A percentile compares a stretch with the other conserved stretches of the same genome.
These are phyloP conservation scores for Mycena maculata DNA, from an alignment of 768 basidiomycete genomes.

Conservation along the genomic window DNA sequence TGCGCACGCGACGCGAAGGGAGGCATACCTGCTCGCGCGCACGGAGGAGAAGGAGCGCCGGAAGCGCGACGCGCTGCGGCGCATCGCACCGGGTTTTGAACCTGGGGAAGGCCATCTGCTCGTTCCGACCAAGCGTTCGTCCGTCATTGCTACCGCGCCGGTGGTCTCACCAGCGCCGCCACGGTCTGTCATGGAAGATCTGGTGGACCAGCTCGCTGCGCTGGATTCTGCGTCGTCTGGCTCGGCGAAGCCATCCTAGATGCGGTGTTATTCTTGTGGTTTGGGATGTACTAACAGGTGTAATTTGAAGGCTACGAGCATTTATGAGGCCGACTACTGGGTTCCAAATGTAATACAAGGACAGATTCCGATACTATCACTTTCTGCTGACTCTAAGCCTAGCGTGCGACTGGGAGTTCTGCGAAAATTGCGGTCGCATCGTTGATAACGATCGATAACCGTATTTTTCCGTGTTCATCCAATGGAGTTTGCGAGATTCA, in stretches of 20 bases:
- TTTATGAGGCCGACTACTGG: background rate
- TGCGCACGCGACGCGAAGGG: slow-evolving; percentile 72
- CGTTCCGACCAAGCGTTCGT: slow-evolving; percentile 58
- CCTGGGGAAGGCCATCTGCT: slow-evolving; percentile 66
- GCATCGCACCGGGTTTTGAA: slow-evolving; percentile 89
- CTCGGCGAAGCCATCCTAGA: slow-evolving; percentile 6
- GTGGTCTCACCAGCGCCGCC: slow-evolving; percentile 34
- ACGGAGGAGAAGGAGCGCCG: slow-evolving; percentile 81
- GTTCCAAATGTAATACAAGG: background rate
- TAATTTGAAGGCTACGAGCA: slow-evolving; percentile 1
- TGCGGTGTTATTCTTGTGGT: background rate
- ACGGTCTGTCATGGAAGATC: slow-evolving; percentile 80
- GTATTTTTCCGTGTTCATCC: too few species aligned
- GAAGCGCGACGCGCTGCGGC: slow-evolving; percentile 74
- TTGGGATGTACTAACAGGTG: slow-evolving; percentile 19
- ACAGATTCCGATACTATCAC: too few species aligned
- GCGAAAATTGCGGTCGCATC: too few species aligned
- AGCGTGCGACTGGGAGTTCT: too few species aligned
- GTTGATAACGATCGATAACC: too few species aligned
- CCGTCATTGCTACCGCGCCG: slow-evolving; percentile 36
- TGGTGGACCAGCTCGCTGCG: slow-evolving; percentile 84
- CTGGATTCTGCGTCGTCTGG: slow-evolving; percentile 57
- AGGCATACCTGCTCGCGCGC: slow-evolving; percentile 75
- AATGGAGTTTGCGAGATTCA: too few species aligned
- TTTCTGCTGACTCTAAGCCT: too few species aligned